Percentiles rank a stretch among this genome's conserved stretches.
Evolutionary conservation across 495 filamentous ascomycete species (phyloP).

Genomic region (Letharia lupina): DNA sequence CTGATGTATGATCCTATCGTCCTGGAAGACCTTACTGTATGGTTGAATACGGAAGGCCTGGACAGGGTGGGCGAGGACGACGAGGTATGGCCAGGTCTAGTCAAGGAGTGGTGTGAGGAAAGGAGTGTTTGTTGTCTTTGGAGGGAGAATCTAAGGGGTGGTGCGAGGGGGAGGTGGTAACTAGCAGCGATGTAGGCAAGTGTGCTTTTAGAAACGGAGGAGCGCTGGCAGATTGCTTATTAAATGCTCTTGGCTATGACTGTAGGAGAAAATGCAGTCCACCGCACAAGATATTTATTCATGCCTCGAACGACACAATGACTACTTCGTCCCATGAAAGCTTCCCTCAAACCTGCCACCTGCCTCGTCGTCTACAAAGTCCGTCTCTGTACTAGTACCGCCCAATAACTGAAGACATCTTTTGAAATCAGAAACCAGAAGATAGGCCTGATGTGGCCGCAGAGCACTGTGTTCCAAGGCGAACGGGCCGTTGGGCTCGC

Average conservation of each 20-base stretch:
- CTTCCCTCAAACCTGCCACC: not conserved
- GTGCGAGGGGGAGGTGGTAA: conserved; percentile 27
- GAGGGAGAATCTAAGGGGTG: conserved; percentile 72
- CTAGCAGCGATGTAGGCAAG: not conserved
- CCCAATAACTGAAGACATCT: not conserved
- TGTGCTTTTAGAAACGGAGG: not conserved
- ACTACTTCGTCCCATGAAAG: too few species aligned
- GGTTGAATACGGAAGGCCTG: conserved; percentile 70
- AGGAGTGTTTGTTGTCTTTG: conserved; percentile 76
- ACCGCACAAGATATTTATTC: not conserved
- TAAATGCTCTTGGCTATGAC: not conserved
- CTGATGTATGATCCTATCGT: conserved; percentile 89
- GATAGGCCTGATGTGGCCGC: not conserved
- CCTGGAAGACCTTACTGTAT: conserved; percentile 74
- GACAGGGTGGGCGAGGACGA: conserved; percentile 52
- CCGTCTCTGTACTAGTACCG: not conserved
- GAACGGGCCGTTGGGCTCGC: not conserved
- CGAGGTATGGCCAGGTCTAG: conserved; percentile 48
- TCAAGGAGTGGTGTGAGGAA: conserved; percentile 82
- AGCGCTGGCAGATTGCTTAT: not conserved
- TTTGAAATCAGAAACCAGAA: not conserved
- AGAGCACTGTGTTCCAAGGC: not conserved
- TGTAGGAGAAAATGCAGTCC: not conserved
- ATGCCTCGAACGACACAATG: too few species aligned
- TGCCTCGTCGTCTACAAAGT: not conserved